Evolutionary conservation across 2,329 filamentous ascomycete genomes (phyloP).

Genomic region (Colletotrichum ledebouriae): DNA sequence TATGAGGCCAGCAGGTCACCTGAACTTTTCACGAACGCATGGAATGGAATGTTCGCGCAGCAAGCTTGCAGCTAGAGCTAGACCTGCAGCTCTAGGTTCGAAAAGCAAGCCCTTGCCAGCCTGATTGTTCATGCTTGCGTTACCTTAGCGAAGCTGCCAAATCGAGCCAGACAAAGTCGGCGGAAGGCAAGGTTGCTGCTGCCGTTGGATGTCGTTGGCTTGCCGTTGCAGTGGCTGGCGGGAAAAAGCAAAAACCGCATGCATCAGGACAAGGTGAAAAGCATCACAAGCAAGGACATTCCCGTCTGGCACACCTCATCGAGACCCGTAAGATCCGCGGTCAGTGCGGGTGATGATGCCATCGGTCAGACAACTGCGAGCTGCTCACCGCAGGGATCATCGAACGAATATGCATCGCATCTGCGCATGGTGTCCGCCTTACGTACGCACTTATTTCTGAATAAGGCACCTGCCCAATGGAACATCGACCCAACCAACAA

Average conservation of each 20-base stretch:
- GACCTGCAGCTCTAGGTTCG: no score
- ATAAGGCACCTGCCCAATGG: conserved; percentile 26
- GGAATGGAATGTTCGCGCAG: neutral
- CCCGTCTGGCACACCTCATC: neutral
- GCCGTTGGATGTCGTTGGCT: conserved; percentile 21
- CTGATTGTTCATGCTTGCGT: no score
- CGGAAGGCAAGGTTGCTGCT: conserved; percentile 5
- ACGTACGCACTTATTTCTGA: conserved; percentile 37
- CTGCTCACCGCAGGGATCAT: conserved; percentile 6
- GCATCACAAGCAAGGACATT: neutral
- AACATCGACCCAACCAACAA: neutral
- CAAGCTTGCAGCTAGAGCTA: neutral
- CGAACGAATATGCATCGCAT: conserved; percentile 25
- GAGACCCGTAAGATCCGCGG: neutral
- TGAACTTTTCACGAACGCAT: no score
- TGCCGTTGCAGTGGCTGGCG: conserved; percentile 27
- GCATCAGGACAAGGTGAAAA: neutral
- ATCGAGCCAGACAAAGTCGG: neutral
- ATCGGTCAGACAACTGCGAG: conserved; percentile 10
- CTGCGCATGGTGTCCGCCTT: conserved; percentile 23
- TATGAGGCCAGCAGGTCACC: neutral
- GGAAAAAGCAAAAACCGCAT: conserved; percentile 34
- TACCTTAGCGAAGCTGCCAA: neutral
- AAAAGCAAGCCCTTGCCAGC: no score
- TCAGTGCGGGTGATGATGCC: conserved; percentile 30